Conservation (phyloP, 2,329 filamentous ascomycete species). For the Periconia sp. region DNA sequence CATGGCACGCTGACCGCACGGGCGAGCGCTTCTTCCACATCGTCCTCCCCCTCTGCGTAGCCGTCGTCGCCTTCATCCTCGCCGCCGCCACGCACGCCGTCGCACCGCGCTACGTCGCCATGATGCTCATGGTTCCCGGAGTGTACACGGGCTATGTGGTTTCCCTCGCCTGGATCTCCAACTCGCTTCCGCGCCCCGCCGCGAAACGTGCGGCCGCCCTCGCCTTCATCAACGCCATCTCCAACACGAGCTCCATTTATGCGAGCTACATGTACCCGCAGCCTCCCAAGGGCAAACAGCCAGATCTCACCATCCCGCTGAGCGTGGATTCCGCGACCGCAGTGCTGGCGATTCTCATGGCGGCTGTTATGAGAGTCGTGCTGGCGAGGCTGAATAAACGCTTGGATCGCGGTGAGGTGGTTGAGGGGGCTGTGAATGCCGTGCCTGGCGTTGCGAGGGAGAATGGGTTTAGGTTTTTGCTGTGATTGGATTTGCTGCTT, state of each 20-base stretch:
- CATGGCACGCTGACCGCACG: slow-evolving; percentile 70
- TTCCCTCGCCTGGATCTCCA: slow-evolving; percentile 72
- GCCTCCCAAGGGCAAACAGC: slow-evolving; percentile 31
- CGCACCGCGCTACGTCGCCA: slow-evolving; percentile 67
- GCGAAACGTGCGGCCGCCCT: slow-evolving; percentile 73
- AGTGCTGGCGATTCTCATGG: slow-evolving; percentile 64
- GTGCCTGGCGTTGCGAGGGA: slow-evolving; percentile 58
- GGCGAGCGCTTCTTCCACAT: slow-evolving; percentile 73
- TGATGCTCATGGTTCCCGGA: slow-evolving; percentile 70
- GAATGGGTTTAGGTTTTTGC: slow-evolving; percentile 68
- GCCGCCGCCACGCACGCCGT: slow-evolving; percentile 63
- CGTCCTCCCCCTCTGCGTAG: slow-evolving; percentile 61
- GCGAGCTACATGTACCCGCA: slow-evolving; percentile 68
- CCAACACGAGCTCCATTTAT: slow-evolving; percentile 71
- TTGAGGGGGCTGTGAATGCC: slow-evolving; percentile 56
- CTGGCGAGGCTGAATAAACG: slow-evolving; percentile 69
- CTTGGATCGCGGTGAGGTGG: slow-evolving; percentile 63
- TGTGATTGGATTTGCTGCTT: slow-evolving; percentile 48
- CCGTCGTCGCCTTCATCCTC: slow-evolving; percentile 67
- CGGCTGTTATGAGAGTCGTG: slow-evolving; percentile 63
- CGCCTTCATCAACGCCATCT: slow-evolving; percentile 74
- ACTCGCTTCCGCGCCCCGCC: slow-evolving; percentile 72
- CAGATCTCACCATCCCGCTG: slow-evolving; percentile 59
- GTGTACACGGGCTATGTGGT: slow-evolving; percentile 66
- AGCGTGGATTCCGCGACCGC: slow-evolving; percentile 68